Evolutionary conservation across 805 yeast genomes (phyloP).

Genomic region (Teunomyces stri): DNA sequence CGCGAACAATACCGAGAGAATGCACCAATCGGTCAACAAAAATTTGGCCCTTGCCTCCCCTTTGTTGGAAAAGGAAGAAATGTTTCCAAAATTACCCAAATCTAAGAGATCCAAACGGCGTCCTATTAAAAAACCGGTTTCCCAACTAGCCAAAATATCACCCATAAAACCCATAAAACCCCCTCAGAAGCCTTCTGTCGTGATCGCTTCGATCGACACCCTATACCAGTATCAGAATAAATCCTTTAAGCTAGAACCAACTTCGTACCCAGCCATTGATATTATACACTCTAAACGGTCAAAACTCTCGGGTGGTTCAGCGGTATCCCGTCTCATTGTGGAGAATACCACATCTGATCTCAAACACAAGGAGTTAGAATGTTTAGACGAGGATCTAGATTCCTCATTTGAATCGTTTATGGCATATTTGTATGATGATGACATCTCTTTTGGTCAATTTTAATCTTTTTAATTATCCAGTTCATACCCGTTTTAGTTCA

Average conservation of each 20-base stretch:
- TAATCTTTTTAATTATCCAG: not conserved
- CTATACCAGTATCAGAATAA: slow-evolving; percentile 9
- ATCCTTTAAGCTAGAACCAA: not conserved
- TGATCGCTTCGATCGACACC: slow-evolving; percentile 21
- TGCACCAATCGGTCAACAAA: slow-evolving; percentile 9
- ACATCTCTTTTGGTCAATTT: not conserved
- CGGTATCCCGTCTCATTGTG: not conserved
- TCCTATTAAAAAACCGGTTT: slow-evolving; percentile 2
- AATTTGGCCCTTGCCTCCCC: slow-evolving; percentile 23
- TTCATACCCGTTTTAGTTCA: not conserved
- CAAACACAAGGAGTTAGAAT: not conserved
- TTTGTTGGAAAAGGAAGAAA: slow-evolving; percentile 14
- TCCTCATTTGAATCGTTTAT: not conserved
- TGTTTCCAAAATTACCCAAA: not conserved
- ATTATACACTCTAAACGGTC: not conserved
- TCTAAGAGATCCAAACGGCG: not conserved
- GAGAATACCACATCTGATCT: not conserved
- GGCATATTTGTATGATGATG: not conserved
- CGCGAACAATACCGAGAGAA: not conserved
- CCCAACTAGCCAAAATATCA: not conserved
- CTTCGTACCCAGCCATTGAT: not conserved
- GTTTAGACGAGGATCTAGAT: not conserved
- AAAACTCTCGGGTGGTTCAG: not conserved
- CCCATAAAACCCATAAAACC: slow-evolving; percentile 10
- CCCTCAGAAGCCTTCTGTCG: slow-evolving; percentile 24